phyloP scores from a whole-genome alignment of 768 basidiomycete genomes.

The Tubosaeta brunneosetosa region DNA sequence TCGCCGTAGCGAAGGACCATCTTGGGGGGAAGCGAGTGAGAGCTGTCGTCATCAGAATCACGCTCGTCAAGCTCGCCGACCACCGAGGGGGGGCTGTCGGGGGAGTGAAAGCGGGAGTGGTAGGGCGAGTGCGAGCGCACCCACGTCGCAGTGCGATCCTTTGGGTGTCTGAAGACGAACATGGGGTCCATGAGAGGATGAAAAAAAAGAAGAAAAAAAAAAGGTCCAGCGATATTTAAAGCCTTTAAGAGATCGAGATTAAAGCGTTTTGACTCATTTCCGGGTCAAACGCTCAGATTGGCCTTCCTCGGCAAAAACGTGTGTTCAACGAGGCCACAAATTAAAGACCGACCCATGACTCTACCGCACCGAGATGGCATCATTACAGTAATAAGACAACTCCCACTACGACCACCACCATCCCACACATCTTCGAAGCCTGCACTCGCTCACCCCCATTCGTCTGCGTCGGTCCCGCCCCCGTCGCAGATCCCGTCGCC shows the following conservation, averaged over 20 bases:
- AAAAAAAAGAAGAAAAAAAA: background rate
- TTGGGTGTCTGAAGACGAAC: conserved; percentile 53
- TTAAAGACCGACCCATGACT: too few species aligned
- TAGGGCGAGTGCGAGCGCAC: conserved; percentile 42
- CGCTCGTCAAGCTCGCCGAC: conserved; percentile 36
- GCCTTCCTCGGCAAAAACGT: conserved; percentile 19
- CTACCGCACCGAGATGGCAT: background rate
- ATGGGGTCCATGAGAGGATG: conserved; percentile 50
- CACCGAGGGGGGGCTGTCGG: conserved; percentile 51
- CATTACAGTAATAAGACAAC: conserved; percentile 2
- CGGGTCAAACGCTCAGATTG: conserved; percentile 8
- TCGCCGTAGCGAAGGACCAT: conserved; percentile 69
- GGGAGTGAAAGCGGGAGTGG: conserved; percentile 45
- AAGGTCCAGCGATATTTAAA: background rate
- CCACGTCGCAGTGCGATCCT: conserved; percentile 64
- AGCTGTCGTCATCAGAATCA: conserved; percentile 40
- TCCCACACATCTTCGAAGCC: background rate
- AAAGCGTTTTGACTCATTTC: conserved; percentile 6
- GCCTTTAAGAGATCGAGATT: conserved; percentile 29
- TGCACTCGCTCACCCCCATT: background rate
- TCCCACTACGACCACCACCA: background rate
- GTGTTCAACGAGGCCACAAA: conserved; percentile 17
- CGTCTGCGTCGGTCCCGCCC: background rate
- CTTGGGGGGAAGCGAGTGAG: conserved; percentile 55
- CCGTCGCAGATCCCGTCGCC: background rate